These are phyloP conservation scores for Fomitopsis pinicola DNA, from an alignment of 1,284 basidiomycete genomes.

Conservation along the genomic window DNA sequence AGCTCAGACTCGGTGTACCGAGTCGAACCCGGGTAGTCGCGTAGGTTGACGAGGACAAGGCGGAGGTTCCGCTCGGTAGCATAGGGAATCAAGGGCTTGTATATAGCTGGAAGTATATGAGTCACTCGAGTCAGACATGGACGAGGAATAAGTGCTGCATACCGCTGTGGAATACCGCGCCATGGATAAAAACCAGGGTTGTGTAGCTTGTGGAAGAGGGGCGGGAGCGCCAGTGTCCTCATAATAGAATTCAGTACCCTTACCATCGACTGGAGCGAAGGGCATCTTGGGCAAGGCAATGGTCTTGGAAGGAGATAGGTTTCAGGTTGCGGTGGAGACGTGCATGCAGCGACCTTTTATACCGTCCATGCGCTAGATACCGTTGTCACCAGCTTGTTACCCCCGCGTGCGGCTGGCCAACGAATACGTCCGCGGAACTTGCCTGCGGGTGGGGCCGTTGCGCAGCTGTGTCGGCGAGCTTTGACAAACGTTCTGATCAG, in stretches of 20 bases:
- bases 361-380: too few relatives aligned
- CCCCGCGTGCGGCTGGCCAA: too few relatives aligned
- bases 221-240: slow-evolving; percentile 2
- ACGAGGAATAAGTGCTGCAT: neutral
- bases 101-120: neutral
- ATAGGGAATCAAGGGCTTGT: neutral
- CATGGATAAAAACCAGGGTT: slow-evolving; percentile 1
- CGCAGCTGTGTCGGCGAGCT: too few relatives aligned
- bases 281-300: neutral
- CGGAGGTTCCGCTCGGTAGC: slow-evolving; percentile 9
- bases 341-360: too few relatives aligned
- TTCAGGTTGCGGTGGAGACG: too few relatives aligned
- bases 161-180: slow-evolving; percentile 1
- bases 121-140: neutral
- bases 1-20: slow-evolving; percentile 10
- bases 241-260: slow-evolving; percentile 2
- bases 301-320: neutral
- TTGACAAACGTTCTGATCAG: too few relatives aligned
- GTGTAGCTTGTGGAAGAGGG: neutral
- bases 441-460: too few relatives aligned
- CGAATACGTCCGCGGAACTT: too few relatives aligned
- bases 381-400: too few relatives aligned
- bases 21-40: slow-evolving; percentile 13
- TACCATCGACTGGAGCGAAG: slow-evolving; percentile 12
- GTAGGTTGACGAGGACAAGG: slow-evolving; percentile 10